Percentiles rank a stretch among this genome's conserved stretches.
Evolutionary conservation across 306 rosid species (phyloP).

Genomic region (Corylus americana): DNA sequence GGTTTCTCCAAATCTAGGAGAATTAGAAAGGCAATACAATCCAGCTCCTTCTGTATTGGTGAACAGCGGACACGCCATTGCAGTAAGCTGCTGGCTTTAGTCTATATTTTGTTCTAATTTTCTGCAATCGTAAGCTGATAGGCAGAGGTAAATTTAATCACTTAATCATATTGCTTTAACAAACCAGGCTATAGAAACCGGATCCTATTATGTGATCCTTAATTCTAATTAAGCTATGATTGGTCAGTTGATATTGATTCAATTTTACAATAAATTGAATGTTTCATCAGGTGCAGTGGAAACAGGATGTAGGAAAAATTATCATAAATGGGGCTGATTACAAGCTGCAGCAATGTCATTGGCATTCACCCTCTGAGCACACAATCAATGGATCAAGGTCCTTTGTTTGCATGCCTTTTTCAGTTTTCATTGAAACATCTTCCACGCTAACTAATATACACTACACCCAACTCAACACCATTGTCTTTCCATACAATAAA

Average conservation of each 20-base stretch:
- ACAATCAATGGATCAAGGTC: constrained; percentile 64
- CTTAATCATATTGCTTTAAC: too few relatives aligned
- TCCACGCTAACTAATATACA: background rate
- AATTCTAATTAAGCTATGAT: background rate
- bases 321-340: constrained; percentile 57
- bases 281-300: constrained; percentile 59
- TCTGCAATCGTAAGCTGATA: background rate
- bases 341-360: constrained; percentile 60
- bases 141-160: too few relatives aligned
- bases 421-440: background rate
- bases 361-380: constrained; percentile 92
- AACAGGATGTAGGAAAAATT: constrained; percentile 58
- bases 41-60: constrained; percentile 58
- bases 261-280: constrained; percentile 3
- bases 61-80: constrained; percentile 67
- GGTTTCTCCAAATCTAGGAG: constrained; percentile 45
- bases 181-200: background rate
- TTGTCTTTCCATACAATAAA: background rate
- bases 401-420: background rate
- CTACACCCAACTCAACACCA: background rate
- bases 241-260: background rate
- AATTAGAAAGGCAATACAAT: constrained; percentile 48
- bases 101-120: background rate
- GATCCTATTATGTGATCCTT: background rate
- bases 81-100: constrained; percentile 30